A percentile compares a stretch with the other conserved stretches of the same genome.
phyloP scores from a whole-genome alignment of 768 basidiomycete species.

The Boletus barrowsii region DNA sequence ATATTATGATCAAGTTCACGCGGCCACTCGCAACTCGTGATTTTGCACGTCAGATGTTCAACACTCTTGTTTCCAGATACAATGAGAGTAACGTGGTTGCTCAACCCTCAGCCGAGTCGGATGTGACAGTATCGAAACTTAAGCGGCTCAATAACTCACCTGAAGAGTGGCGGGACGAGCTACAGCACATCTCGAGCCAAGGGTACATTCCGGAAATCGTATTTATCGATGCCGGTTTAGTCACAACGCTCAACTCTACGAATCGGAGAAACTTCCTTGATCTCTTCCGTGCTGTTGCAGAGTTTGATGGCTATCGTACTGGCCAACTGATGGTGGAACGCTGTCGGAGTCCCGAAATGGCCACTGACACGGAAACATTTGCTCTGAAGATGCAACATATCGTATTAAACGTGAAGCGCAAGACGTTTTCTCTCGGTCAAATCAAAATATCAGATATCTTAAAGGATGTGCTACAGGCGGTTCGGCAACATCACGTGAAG shows the following conservation, averaged over 20 bases:
- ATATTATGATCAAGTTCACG: slow-evolving; percentile 97
- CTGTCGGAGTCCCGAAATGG: slow-evolving; percentile 86
- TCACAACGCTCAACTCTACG: slow-evolving; percentile 78
- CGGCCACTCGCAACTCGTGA: slow-evolving; percentile 73
- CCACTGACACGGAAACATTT: slow-evolving; percentile 90
- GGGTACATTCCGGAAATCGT: slow-evolving; percentile 94
- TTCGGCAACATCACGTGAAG: slow-evolving; percentile 92
- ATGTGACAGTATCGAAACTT: slow-evolving; percentile 68
- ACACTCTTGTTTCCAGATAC: slow-evolving; percentile 45
- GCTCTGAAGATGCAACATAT: slow-evolving; percentile 98
- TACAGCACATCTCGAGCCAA: slow-evolving; percentile 54
- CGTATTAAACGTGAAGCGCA: slow-evolving; percentile 88
- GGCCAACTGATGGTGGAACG: slow-evolving; percentile 97
- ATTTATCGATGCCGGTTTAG: slow-evolving; percentile 94
- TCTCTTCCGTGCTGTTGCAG: slow-evolving; percentile 91
- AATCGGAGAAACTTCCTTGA: slow-evolving; percentile 95
- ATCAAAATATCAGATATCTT: slow-evolving; percentile 95
- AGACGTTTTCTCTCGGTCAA: slow-evolving; percentile 95
- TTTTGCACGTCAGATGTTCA: slow-evolving; percentile 59
- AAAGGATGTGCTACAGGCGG: slow-evolving; percentile 81
- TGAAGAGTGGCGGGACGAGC: slow-evolving; percentile 65
- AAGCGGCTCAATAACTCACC: slow-evolving; percentile 56
- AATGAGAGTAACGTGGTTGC: slow-evolving; percentile 22
- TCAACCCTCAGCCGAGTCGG: slow-evolving; percentile 43
- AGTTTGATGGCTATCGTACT: slow-evolving; percentile 94